These are phyloP conservation scores for Pseudogymnoascus sp. DNA, from an alignment of 2,329 filamentous ascomycete genomes.

Conservation along the genomic window DNA sequence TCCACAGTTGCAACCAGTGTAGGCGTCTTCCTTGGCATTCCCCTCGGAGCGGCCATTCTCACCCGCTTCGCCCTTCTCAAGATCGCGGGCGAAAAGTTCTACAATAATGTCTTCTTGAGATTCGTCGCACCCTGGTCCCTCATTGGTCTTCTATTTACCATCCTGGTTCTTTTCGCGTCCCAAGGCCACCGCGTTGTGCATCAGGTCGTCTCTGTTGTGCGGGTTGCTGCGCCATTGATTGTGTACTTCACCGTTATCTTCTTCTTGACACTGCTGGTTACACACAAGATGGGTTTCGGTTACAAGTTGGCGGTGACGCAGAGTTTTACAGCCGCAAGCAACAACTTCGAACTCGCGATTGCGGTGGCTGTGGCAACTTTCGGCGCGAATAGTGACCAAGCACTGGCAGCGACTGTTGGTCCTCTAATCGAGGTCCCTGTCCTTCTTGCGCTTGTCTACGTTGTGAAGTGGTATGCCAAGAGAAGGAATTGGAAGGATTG, in stretches of 20 bases:
- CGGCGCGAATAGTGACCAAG: conserved; percentile 65
- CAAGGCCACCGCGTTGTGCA: conserved; percentile 70
- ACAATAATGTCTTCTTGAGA: conserved; percentile 60
- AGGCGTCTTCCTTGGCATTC: conserved; percentile 76
- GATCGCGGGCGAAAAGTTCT: conserved; percentile 49
- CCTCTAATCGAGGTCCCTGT: conserved; percentile 78
- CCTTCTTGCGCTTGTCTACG: conserved; percentile 63
- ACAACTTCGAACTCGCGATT: conserved; percentile 89
- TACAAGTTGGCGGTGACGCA: conserved; percentile 66
- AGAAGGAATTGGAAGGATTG: conserved; percentile 27
- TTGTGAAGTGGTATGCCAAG: conserved; percentile 48
- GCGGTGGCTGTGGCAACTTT: conserved; percentile 75
- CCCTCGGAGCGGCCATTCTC: conserved; percentile 68
- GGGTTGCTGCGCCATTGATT: conserved; percentile 70
- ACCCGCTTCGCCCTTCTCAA: conserved; percentile 57
- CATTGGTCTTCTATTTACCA: conserved; percentile 78
- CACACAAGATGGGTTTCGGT: conserved; percentile 57
- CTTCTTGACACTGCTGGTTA: conserved; percentile 53
- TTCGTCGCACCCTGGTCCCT: conserved; percentile 65
- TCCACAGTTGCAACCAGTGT: conserved; percentile 67
- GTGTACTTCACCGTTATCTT: conserved; percentile 77
- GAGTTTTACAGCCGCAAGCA: conserved; percentile 82
- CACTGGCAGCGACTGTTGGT: conserved; percentile 69
- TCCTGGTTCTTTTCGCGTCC: conserved; percentile 74
- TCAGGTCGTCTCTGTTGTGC: conserved; percentile 73